Evolutionary conservation across 441 rosid species (phyloP).

Genomic region (California macrophylla): DNA sequence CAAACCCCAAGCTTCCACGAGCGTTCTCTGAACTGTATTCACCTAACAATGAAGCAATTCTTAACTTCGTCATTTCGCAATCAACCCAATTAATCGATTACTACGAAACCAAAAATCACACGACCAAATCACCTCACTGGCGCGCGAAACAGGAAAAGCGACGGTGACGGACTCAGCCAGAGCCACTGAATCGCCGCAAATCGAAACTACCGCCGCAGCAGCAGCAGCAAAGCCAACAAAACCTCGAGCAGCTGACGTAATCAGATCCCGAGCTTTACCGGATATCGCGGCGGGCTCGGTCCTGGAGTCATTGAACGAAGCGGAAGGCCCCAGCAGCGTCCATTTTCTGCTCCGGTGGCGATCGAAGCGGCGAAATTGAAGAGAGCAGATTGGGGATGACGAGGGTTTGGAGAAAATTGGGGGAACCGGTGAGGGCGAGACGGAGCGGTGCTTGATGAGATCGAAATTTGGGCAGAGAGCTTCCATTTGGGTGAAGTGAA

Average conservation of each 20-base stretch:
- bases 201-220: slow-evolving; percentile 40
- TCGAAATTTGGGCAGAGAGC: slow-evolving; percentile 27
- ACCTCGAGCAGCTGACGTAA: slow-evolving; percentile 33
- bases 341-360: slow-evolving; percentile 21
- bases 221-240: slow-evolving; percentile 46
- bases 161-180: slow-evolving; percentile 54
- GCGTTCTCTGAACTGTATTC: slow-evolving; percentile 80
- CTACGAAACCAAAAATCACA: not conserved
- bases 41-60: slow-evolving; percentile 36
- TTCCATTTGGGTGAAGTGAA: slow-evolving; percentile 30
- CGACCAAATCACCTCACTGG: slow-evolving; percentile 46
- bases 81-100: not conserved
- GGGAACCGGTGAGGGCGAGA: slow-evolving; percentile 17
- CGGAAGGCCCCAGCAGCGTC: slow-evolving; percentile 15
- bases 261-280: slow-evolving; percentile 13
- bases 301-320: slow-evolving; percentile 21
- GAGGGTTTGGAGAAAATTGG: slow-evolving; percentile 16
- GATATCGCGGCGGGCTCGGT: not conserved
- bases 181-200: slow-evolving; percentile 49
- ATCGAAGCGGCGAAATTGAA: slow-evolving; percentile 17
- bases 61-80: not conserved
- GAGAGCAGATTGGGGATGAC: slow-evolving; percentile 18
- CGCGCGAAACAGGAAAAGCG: slow-evolving; percentile 65
- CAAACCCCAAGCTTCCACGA: slow-evolving; percentile 88
- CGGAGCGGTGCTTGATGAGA: slow-evolving; percentile 6